Conservation (phyloP, 805 yeast genomes). For the Danielozyma ontarioensis region DNA sequence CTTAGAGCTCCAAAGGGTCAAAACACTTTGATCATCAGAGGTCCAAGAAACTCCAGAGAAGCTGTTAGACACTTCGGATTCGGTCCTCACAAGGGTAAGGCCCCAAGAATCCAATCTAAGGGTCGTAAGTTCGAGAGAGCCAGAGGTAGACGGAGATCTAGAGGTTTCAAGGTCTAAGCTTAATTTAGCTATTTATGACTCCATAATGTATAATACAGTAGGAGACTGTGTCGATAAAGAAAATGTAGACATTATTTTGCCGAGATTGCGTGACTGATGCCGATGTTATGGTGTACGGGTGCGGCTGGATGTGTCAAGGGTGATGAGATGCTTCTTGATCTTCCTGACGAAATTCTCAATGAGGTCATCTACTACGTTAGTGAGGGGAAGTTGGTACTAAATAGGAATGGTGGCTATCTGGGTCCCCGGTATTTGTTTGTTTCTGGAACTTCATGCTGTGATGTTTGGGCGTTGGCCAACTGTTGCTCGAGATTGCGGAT, state of each 20-base stretch:
- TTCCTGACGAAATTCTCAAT: slow-evolving; percentile 16
- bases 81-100: slow-evolving; percentile 99
- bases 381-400: slow-evolving; percentile 3
- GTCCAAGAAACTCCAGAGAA: slow-evolving; percentile 98
- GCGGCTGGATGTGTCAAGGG: too few species aligned
- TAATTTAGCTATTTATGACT: slow-evolving; percentile 4
- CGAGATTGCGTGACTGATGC: neutral
- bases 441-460: slow-evolving; percentile 6
- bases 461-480: slow-evolving; percentile 8
- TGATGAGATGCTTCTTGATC: slow-evolving; percentile 3
- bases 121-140: slow-evolving; percentile 99
- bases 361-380: slow-evolving; percentile 10
- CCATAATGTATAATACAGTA: neutral
- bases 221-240: neutral
- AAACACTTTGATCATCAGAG: slow-evolving; percentile 97
- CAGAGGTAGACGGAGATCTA: slow-evolving; percentile 99
- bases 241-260: neutral
- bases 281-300: too few species aligned
- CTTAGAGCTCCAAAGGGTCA: slow-evolving; percentile 99
- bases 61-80: slow-evolving; percentile 99
- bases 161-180: slow-evolving; percentile 99
- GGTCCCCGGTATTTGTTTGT: slow-evolving; percentile 3
- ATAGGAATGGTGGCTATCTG: slow-evolving; percentile 2
- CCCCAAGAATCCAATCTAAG: slow-evolving; percentile 94
- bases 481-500: slow-evolving; percentile 19